Conservation (phyloP, 2,329 filamentous ascomycete species). For the Coniochaeta hoffmannii region DNA sequence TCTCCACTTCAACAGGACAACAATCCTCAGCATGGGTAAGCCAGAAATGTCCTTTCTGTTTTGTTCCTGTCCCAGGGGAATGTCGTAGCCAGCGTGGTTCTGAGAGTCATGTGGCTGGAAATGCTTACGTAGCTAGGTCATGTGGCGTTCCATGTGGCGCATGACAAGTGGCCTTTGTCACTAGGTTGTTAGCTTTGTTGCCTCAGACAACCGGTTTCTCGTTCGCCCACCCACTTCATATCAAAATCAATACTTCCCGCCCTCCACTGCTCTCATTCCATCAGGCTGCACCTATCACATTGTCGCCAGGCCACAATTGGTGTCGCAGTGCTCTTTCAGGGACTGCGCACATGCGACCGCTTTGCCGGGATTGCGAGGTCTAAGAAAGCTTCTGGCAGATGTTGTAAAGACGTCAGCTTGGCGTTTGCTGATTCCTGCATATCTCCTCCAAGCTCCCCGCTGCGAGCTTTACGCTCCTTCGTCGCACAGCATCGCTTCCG, state of each 20-base stretch:
- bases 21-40: too few species aligned
- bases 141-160: neutral
- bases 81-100: too few species aligned
- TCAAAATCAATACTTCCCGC: neutral
- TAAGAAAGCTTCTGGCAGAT: neutral
- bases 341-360: neutral
- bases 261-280: neutral
- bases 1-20: too few species aligned
- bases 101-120: neutral
- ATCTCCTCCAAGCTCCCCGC: neutral
- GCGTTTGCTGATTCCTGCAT: neutral
- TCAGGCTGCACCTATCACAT: neutral
- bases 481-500: neutral
- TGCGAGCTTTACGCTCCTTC: neutral
- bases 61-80: too few species aligned
- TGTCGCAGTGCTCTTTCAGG: neutral
- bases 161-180: neutral
- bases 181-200: neutral
- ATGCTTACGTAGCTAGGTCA: neutral
- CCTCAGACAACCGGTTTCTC: conserved; percentile 2
- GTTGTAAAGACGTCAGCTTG: neutral
- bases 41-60: too few species aligned
- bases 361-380: neutral
- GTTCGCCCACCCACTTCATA: neutral
- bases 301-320: neutral